These are phyloP conservation scores for Populus ilicifolia DNA, from an alignment of 345 rosid species.

Conservation along the genomic window DNA sequence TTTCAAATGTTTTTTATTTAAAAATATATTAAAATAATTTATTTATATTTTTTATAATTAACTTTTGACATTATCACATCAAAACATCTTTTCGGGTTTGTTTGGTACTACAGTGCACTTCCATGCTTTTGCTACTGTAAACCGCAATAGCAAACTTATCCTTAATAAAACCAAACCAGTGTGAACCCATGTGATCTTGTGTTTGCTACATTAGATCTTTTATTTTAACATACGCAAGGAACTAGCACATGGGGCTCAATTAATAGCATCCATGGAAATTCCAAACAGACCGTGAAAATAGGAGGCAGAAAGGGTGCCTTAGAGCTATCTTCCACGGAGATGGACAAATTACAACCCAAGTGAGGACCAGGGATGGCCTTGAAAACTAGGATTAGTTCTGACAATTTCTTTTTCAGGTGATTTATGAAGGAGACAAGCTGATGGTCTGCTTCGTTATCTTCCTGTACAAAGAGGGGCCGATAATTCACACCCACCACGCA, in stretches of 20 bases:
- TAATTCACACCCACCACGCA: slow-evolving; percentile 6
- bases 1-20: no score
- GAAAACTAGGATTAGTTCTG: slow-evolving; percentile 15
- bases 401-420: slow-evolving; percentile 33
- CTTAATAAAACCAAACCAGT: no score
- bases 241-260: no score
- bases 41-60: no score
- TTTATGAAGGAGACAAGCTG: slow-evolving; percentile 33
- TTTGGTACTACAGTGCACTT: no score
- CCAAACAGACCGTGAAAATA: slow-evolving; percentile 17
- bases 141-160: no score
- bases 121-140: no score
- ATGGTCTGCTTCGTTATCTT: slow-evolving; percentile 39
- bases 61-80: no score
- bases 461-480: background rate
- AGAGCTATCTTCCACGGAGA: slow-evolving; percentile 4
- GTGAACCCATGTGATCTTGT: no score
- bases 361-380: slow-evolving; percentile 10
- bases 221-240: background rate
- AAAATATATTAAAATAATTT: no score
- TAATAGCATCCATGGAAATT: background rate
- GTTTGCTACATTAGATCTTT: background rate
- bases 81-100: no score
- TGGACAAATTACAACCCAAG: slow-evolving; percentile 20
- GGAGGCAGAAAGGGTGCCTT: slow-evolving; percentile 9